phyloP scores from a whole-genome alignment of 805 yeast species.

The Kodamaea hsintzibuensis region DNA sequence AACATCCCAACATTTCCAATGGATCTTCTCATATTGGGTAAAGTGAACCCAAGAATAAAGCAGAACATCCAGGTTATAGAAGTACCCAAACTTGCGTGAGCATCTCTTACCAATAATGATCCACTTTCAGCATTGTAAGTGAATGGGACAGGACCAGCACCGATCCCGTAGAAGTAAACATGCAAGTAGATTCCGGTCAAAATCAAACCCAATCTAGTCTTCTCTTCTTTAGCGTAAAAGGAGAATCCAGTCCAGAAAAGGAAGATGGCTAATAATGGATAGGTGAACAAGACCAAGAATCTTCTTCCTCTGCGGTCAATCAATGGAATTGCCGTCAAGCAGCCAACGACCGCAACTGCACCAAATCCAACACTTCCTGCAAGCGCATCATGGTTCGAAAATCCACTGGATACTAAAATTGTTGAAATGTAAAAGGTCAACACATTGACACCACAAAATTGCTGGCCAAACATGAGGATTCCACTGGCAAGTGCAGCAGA shows the following conservation, averaged over 20 bases:
- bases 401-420: slow-evolving; percentile 13
- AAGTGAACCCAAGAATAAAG: slow-evolving; percentile 27
- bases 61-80: slow-evolving; percentile 29
- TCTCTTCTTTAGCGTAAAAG: slow-evolving; percentile 19
- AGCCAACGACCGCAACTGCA: slow-evolving; percentile 13
- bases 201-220: slow-evolving; percentile 22
- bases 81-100: slow-evolving; percentile 27
- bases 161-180: slow-evolving; percentile 22
- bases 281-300: slow-evolving; percentile 23
- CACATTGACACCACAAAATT: slow-evolving; percentile 19
- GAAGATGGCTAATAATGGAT: slow-evolving; percentile 25
- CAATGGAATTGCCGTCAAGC: slow-evolving; percentile 24
- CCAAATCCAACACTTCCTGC: slow-evolving; percentile 17
- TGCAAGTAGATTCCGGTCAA: slow-evolving; percentile 25
- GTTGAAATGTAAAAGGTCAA: slow-evolving; percentile 13
- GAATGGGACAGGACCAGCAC: slow-evolving; percentile 29
- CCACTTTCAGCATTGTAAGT: slow-evolving; percentile 29
- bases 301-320: slow-evolving; percentile 28
- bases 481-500: slow-evolving; percentile 14
- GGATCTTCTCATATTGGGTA: slow-evolving; percentile 25
- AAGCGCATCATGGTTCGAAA: slow-evolving; percentile 11
- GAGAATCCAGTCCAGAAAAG: slow-evolving; percentile 27
- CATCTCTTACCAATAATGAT: slow-evolving; percentile 26
- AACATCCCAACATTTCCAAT: slow-evolving; percentile 28
- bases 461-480: slow-evolving; percentile 17